Conservation (phyloP, 2,329 filamentous ascomycete genomes). For the Penicillium sp. region DNA sequence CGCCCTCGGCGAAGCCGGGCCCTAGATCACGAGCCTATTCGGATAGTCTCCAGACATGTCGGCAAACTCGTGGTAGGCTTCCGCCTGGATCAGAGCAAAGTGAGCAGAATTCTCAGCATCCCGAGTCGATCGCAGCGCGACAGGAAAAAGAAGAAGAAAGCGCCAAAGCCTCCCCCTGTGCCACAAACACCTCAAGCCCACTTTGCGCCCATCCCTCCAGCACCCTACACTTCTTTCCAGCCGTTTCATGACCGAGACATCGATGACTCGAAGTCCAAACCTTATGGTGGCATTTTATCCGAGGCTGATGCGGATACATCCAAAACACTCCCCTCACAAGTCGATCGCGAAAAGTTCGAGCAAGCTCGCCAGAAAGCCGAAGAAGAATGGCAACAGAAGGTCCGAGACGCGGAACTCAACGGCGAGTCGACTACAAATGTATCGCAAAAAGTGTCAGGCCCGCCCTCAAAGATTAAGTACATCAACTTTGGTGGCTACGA, state of each 20-base stretch:
- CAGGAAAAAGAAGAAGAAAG: slow-evolving; percentile 43
- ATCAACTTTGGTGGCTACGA: slow-evolving; percentile 98
- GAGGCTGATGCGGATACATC: slow-evolving; percentile 89
- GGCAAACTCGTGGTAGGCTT: slow-evolving; percentile 59
- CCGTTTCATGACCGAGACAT: slow-evolving; percentile 85
- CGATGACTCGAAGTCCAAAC: slow-evolving; percentile 86
- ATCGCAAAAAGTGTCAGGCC: slow-evolving; percentile 73
- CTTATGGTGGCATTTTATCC: slow-evolving; percentile 88
- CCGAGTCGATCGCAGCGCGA: slow-evolving; percentile 57
- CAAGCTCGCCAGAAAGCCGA: slow-evolving; percentile 87
- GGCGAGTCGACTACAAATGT: slow-evolving; percentile 63
- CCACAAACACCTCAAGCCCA: slow-evolving; percentile 51
- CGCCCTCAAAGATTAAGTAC: slow-evolving; percentile 95
- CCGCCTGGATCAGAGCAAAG: slow-evolving; percentile 55
- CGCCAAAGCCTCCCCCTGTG: slow-evolving; percentile 42
- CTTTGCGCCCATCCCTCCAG: slow-evolving; percentile 59
- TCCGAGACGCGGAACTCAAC: slow-evolving; percentile 61
- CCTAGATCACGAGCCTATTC: slow-evolving; percentile 41
- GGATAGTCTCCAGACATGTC: slow-evolving; percentile 40
- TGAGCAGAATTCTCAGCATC: slow-evolving; percentile 60
- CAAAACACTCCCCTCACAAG: slow-evolving; percentile 75
- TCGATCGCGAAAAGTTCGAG: slow-evolving; percentile 84
- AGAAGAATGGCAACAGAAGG: slow-evolving; percentile 78
- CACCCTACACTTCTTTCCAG: slow-evolving; percentile 74
- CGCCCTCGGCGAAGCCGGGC: slow-evolving; percentile 58